phyloP scores from a whole-genome alignment of 2,329 filamentous ascomycete species.

The Fusarium humuli region DNA sequence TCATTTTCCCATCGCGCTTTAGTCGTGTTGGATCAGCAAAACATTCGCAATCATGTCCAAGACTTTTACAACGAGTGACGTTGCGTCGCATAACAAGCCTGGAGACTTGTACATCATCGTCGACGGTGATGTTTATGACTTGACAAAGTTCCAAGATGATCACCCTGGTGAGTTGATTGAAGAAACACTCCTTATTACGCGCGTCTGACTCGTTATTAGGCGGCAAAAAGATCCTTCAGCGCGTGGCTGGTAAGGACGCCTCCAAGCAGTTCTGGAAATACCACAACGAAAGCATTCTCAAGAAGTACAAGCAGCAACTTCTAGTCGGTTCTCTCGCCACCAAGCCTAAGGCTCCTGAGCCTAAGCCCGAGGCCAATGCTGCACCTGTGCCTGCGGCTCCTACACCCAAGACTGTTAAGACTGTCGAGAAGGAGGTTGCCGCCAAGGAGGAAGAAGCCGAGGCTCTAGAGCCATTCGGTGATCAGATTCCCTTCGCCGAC shows the following conservation, averaged over 20 bases:
- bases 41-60: constrained; percentile 77
- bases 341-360: constrained; percentile 85
- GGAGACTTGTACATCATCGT: constrained; percentile 90
- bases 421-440: constrained; percentile 59
- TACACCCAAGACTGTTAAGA: constrained; percentile 52
- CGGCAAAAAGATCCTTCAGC: constrained; percentile 73
- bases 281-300: constrained; percentile 87
- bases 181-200: background rate
- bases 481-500: constrained; percentile 90
- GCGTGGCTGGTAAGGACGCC: constrained; percentile 73
- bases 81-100: constrained; percentile 90
- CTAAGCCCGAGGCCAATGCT: constrained; percentile 75
- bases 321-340: constrained; percentile 89
- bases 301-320: constrained; percentile 83
- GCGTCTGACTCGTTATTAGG: constrained; percentile 52
- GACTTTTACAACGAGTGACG: constrained; percentile 84
- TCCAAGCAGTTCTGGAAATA: constrained; percentile 78
- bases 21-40: constrained; percentile 5
- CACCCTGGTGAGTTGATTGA: constrained; percentile 73
- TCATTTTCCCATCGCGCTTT: constrained; percentile 5
- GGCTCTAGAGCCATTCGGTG: constrained; percentile 85
- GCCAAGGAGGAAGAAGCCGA: constrained; percentile 67
- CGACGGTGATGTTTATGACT: constrained; percentile 94
- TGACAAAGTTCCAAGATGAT: constrained; percentile 88
- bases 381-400: constrained; percentile 50